Conservation (phyloP, 1,284 basidiomycete genomes). For the Taiwanofungus camphoratus region DNA sequence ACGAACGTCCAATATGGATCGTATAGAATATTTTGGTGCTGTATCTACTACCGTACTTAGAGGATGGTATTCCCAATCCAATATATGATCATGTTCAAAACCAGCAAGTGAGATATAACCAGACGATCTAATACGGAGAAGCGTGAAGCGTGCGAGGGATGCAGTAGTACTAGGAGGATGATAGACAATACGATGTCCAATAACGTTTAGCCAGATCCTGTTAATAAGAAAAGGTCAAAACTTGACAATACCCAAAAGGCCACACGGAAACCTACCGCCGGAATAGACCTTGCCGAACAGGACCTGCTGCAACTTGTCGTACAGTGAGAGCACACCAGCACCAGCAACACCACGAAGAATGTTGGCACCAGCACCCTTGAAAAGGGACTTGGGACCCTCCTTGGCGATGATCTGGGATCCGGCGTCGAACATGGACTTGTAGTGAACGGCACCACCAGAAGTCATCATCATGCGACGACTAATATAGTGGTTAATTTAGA, state of each 20-base stretch:
- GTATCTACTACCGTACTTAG: too few species aligned
- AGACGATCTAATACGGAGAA: constrained; percentile 29
- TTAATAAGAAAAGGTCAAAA: neutral
- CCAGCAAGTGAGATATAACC: constrained; percentile 28
- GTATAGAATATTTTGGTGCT: too few species aligned
- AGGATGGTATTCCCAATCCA: constrained; percentile 15
- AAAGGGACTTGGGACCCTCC: constrained; percentile 87
- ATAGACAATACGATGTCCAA: constrained; percentile 25
- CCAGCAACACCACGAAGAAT: constrained; percentile 98
- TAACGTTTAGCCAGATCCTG: constrained; percentile 44
- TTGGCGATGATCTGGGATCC: constrained; percentile 81
- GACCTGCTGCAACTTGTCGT: constrained; percentile 89
- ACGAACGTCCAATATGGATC: too few species aligned
- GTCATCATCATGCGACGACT: constrained; percentile 98
- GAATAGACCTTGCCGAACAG: constrained; percentile 97
- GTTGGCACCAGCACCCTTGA: constrained; percentile 97
- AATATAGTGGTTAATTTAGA: constrained; percentile 14
- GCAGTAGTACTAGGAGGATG: constrained; percentile 29
- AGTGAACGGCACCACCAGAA: constrained; percentile 78
- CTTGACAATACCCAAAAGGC: neutral
- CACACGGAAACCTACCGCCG: constrained; percentile 53
- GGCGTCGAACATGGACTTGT: constrained; percentile 90
- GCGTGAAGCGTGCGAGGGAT: constrained; percentile 28
- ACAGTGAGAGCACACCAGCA: constrained; percentile 93
- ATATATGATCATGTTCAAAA: constrained; percentile 12